Evolutionary conservation across 495 filamentous ascomycete species (phyloP).

Genomic region (Penicillium cosmopolitanum): DNA sequence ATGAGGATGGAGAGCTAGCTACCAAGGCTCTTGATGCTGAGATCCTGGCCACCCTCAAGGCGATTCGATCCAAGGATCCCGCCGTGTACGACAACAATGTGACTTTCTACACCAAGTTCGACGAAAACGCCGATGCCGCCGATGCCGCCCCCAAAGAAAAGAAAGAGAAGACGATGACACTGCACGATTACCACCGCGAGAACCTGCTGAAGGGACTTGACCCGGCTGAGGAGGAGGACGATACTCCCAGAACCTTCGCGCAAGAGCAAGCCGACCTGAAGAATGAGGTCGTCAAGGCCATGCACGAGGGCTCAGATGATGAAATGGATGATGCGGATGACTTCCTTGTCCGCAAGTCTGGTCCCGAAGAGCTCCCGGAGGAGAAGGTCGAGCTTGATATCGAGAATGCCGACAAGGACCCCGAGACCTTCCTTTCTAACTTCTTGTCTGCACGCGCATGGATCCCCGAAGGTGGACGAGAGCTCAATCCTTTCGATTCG

Average conservation of each 20-base stretch:
- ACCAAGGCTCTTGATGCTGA: slow-evolving; percentile 83
- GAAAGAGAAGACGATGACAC: slow-evolving; percentile 81
- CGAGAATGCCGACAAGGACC: slow-evolving; percentile 80
- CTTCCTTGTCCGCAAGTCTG: slow-evolving; percentile 68
- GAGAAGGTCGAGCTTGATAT: slow-evolving; percentile 62
- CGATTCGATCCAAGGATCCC: slow-evolving; percentile 88
- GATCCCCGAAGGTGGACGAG: slow-evolving; percentile 63
- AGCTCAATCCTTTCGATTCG: slow-evolving; percentile 80
- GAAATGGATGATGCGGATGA: slow-evolving; percentile 68
- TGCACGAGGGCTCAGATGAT: slow-evolving; percentile 63
- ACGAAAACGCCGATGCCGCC: slow-evolving; percentile 45
- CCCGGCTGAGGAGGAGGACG: slow-evolving; percentile 55
- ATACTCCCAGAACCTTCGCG: slow-evolving; percentile 67
- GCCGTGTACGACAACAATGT: slow-evolving; percentile 79
- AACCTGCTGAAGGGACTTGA: slow-evolving; percentile 71
- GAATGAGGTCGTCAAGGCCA: slow-evolving; percentile 71
- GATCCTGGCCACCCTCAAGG: slow-evolving; percentile 80
- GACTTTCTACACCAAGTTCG: slow-evolving; percentile 73
- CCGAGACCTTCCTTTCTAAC: slow-evolving; percentile 85
- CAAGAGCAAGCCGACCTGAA: slow-evolving; percentile 87
- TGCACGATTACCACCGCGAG: slow-evolving; percentile 88
- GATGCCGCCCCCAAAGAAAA: slow-evolving; percentile 42
- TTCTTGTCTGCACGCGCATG: slow-evolving; percentile 90
- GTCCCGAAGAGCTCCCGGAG: slow-evolving; percentile 42
- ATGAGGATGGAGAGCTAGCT: slow-evolving; percentile 83